Base-by-base conservation (phyloP, 1,139 yeast genomes). In the Sugiyamaella pinicola region DNA sequence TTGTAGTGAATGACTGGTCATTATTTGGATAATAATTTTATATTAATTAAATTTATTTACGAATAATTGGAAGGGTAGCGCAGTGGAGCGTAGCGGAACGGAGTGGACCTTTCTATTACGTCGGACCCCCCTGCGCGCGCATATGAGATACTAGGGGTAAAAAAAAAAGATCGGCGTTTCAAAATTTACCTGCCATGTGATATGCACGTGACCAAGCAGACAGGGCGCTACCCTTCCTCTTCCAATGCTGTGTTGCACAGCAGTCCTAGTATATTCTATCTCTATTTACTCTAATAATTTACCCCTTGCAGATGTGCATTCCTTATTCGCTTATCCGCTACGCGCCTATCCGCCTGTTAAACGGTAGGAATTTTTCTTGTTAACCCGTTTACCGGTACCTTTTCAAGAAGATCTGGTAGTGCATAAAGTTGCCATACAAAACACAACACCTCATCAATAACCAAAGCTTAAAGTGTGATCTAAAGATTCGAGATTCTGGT, bases 1-100 rank as follows among this genome's bases (percentile, higher is more conserved):
- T 45, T 34, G 48, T 24, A 4, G 48, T 45, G 15, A 45, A 33
- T 9, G 48, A 45, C 33, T 45, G 48, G 48, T 31, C 34, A 13
- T 45, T 45, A 19, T 45, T 45, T 24, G 48, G 40, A 26, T 40
- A 22, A 40, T n/a, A 38, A 18, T 3, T 15, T 35, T 10, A 26
- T 26, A 26, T 26, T 10, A 26, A 7, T 9, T 3, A 3, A 10
- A 4, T 35, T 35, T 35, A 35, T 15, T 35, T 26, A 26, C n/a
- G n/a, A n/a, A n/a, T n/a, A n/a, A n/a, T n/a, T n/a, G n/a, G n/a
- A n/a, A n/a, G n/a, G n/a, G n/a, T n/a, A n/a, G n/a, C n/a, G n/a
- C n/a, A n/a, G n/a, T n/a, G n/a, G n/a, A n/a, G n/a, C n/a, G n/a
- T n/a, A n/a, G n/a, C n/a, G n/a, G n/a, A n/a, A n/a, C n/a, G n/a